Base-by-base conservation (phyloP, 805 yeast species). In the Hanseniaspora meyeri region DNA sequence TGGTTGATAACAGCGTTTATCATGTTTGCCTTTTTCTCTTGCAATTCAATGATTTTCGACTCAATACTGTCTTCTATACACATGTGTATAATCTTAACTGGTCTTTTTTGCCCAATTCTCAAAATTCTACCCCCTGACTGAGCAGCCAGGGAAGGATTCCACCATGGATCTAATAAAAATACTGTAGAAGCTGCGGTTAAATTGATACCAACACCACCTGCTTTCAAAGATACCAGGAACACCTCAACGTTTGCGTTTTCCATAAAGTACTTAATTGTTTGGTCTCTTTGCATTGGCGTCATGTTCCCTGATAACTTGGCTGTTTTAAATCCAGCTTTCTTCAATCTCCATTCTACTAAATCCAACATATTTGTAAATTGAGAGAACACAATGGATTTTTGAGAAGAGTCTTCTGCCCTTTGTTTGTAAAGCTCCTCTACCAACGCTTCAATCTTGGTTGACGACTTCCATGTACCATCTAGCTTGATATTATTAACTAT, bases 101-200 rank as follows among this genome's bases (percentile, higher is more conserved):
- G 98, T 61, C 99, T 72, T 63, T 79, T 86, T 68, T 93, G 99
- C 6, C 97, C 97, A 60, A 93, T 93, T 71, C 99, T 81, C 70
- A 93, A 97, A 24, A 93, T 97, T 72, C 99, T 81, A 69, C 93
- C 99, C 70, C 95, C 96, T 51, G 95, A 84, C 68, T 93, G 99
- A 89, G 97, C 93, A 68, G 93, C 98, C 8, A 91, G 93, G 62
- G 95, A 85, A 1, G 97, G 97, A 67, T 93, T 95, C 97, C 98
- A 93, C 98, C 98, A 93, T 38, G 97, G 97, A 64, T 93, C 99
- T 74, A 93, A 75, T 47, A 93, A 76, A 62, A 93, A 93, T 49
- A 93, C 97, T 65, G 91, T 97, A 2, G 95, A 89, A 0, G 98
- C 97, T 65, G 95, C 99, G 65, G 96, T 91, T 61, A 93, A 74